A percentile compares a stretch with the other conserved stretches of the same genome.
These are phyloP conservation scores for Babesia microti DNA, from an alignment of 169 alveolate genomes.

Conservation along the genomic window DNA sequence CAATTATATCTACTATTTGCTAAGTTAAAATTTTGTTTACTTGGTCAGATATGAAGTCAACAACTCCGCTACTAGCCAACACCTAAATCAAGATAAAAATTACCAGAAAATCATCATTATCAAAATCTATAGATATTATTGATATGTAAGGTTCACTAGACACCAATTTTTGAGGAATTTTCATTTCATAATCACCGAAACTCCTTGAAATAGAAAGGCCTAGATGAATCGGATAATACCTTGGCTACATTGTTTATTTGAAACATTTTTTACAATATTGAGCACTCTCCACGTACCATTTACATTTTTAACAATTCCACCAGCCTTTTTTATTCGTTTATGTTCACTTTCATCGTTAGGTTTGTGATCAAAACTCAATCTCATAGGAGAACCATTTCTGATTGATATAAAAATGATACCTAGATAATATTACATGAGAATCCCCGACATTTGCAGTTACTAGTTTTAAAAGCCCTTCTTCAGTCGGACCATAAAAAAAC, in stretches of 20 bases:
- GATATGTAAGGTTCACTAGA: constrained; percentile 45
- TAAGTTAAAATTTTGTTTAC: constrained; percentile 15
- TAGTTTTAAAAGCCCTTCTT: constrained; percentile 47
- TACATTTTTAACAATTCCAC: constrained; percentile 51
- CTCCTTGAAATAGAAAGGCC: constrained; percentile 59
- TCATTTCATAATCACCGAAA: constrained; percentile 48
- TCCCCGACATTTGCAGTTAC: constrained; percentile 60
- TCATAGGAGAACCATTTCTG: constrained; percentile 32
- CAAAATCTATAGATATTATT: constrained; percentile 55
- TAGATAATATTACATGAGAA: constrained; percentile 55
- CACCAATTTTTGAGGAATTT: constrained; percentile 46
- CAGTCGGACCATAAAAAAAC: constrained; percentile 57
- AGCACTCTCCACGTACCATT: constrained; percentile 48
- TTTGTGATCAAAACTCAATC: constrained; percentile 49
- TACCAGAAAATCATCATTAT: constrained; percentile 45
- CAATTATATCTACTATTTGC: constrained; percentile 30
- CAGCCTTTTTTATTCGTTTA: constrained; percentile 39
- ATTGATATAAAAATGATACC: constrained; percentile 14
- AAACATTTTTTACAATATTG: constrained; percentile 3
- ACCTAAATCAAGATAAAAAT: constrained; percentile 34
- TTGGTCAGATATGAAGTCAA: constrained; percentile 48
- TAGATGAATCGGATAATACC: not conserved
- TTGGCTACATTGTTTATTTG: not conserved
- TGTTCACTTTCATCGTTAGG: constrained; percentile 53
- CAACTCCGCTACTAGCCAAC: constrained; percentile 44